Evolutionary conservation across 2,329 filamentous ascomycete genomes (phyloP).

Genomic region (Apiospora pterosperma): DNA sequence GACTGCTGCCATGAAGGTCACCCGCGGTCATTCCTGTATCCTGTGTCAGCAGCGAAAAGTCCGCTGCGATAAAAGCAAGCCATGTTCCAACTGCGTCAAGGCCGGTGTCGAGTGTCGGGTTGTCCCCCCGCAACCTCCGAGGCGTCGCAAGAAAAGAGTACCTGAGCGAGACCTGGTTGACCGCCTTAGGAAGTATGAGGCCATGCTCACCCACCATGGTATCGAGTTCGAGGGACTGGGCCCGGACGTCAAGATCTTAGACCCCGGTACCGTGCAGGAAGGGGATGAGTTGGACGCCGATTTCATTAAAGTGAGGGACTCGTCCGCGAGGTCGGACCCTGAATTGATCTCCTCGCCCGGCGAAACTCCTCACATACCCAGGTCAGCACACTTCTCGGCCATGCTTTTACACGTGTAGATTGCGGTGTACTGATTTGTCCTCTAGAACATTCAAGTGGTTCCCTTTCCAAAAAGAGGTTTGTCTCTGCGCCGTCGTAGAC

Average conservation of each 20-base stretch:
- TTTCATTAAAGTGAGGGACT: constrained; percentile 48
- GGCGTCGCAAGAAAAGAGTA: constrained; percentile 59
- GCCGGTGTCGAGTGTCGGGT: constrained; percentile 60
- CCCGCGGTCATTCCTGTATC: constrained; percentile 62
- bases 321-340: constrained; percentile 42
- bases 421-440: background rate
- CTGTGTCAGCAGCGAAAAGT: constrained; percentile 75
- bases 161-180: constrained; percentile 69
- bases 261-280: constrained; percentile 41
- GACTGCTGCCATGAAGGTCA: constrained; percentile 49
- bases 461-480: constrained; percentile 50
- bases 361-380: constrained; percentile 25
- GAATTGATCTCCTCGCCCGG: constrained; percentile 25
- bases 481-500: constrained; percentile 11
- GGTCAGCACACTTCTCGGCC: constrained; percentile 15
- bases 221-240: constrained; percentile 68
- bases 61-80: constrained; percentile 69
- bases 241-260: constrained; percentile 40
- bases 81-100: constrained; percentile 67
- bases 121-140: constrained; percentile 52
- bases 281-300: constrained; percentile 55
- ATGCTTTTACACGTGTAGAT: constrained; percentile 2
- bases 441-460: constrained; percentile 44
- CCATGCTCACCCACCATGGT: constrained; percentile 60
- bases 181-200: constrained; percentile 66